Evolutionary conservation across 2,329 filamentous ascomycete species (phyloP).

Genomic region (Sporothrix brunneoviolacea): DNA sequence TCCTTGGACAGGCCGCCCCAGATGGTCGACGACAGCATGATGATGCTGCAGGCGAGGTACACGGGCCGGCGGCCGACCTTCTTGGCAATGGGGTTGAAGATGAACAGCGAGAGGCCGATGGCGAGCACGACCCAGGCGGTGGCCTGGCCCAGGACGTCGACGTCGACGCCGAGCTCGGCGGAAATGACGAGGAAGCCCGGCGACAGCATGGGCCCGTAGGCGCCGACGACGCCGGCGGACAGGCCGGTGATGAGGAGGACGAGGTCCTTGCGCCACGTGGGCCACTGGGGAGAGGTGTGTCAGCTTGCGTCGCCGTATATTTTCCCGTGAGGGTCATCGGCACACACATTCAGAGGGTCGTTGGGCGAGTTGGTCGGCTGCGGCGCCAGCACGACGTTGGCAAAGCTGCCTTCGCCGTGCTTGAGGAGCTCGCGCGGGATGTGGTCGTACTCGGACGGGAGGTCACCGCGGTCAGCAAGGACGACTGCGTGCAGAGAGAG

Average conservation of each 20-base stretch:
- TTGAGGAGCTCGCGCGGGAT: slow-evolving; percentile 36
- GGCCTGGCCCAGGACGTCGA: slow-evolving; percentile 37
- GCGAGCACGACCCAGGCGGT: slow-evolving; percentile 43
- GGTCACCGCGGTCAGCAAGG: slow-evolving; percentile 38
- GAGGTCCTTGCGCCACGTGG: slow-evolving; percentile 31
- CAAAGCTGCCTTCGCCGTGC: slow-evolving; percentile 29
- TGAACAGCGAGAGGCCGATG: slow-evolving; percentile 41
- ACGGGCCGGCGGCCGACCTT: slow-evolving; percentile 44
- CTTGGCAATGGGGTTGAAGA: slow-evolving; percentile 45
- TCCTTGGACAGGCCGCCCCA: slow-evolving; percentile 39
- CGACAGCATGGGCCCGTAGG: slow-evolving; percentile 45
- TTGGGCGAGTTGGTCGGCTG: slow-evolving; percentile 43
- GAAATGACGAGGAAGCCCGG: slow-evolving; percentile 43
- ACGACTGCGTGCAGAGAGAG: too few relatives aligned
- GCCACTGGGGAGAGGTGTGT: slow-evolving; percentile 10
- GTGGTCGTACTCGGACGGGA: slow-evolving; percentile 38
- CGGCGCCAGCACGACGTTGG: slow-evolving; percentile 33
- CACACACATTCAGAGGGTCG: slow-evolving; percentile 39
- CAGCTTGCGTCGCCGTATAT: too few relatives aligned
- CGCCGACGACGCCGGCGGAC: slow-evolving; percentile 41
- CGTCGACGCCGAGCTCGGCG: slow-evolving; percentile 34
- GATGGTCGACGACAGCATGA: slow-evolving; percentile 41
- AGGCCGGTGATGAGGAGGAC: slow-evolving; percentile 39
- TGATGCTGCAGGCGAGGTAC: slow-evolving; percentile 39
- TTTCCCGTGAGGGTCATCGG: too few relatives aligned